Conservation (phyloP, 352 stramenopile genomes). For the Globisporangium spiculum region DNA sequence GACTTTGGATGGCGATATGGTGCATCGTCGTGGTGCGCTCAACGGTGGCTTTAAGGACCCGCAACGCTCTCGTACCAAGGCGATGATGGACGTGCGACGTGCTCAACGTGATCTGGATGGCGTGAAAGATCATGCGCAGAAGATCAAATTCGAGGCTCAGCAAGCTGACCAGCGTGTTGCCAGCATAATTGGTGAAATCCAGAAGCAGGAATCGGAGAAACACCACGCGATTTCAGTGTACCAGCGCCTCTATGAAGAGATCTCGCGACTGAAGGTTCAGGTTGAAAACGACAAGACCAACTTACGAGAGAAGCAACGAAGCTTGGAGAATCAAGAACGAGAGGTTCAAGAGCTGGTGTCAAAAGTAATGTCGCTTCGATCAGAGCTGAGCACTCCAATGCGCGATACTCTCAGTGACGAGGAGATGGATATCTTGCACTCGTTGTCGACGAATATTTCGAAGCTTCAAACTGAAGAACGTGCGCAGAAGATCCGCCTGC, state of each 20-base stretch:
- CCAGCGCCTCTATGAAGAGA: slow-evolving; percentile 79
- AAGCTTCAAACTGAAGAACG: slow-evolving; percentile 87
- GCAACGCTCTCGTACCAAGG: slow-evolving; percentile 63
- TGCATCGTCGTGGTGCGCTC: slow-evolving; percentile 95
- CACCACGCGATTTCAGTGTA: slow-evolving; percentile 68
- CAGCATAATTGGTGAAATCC: slow-evolving; percentile 78
- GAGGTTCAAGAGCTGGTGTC: slow-evolving; percentile 62
- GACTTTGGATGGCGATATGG: slow-evolving; percentile 98
- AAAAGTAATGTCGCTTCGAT: slow-evolving; percentile 48
- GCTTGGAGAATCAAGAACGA: slow-evolving; percentile 53
- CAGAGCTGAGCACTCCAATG: slow-evolving; percentile 74
- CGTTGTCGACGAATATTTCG: slow-evolving; percentile 64
- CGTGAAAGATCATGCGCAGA: slow-evolving; percentile 69
- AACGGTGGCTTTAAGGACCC: slow-evolving; percentile 96
- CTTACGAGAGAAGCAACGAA: slow-evolving; percentile 47
- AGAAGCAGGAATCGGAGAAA: slow-evolving; percentile 81
- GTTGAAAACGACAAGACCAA: slow-evolving; percentile 65
- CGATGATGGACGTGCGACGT: slow-evolving; percentile 83
- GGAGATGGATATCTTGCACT: slow-evolving; percentile 52
- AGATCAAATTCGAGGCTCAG: slow-evolving; percentile 87
- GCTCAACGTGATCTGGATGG: slow-evolving; percentile 74
- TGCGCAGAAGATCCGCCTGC: slow-evolving; percentile 70
- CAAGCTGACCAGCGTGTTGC: slow-evolving; percentile 88
- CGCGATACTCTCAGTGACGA: slow-evolving; percentile 59
- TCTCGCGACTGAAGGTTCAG: slow-evolving; percentile 70